phyloP scores from a whole-genome alignment of 768 basidiomycete species.

The Russula brevipes region DNA sequence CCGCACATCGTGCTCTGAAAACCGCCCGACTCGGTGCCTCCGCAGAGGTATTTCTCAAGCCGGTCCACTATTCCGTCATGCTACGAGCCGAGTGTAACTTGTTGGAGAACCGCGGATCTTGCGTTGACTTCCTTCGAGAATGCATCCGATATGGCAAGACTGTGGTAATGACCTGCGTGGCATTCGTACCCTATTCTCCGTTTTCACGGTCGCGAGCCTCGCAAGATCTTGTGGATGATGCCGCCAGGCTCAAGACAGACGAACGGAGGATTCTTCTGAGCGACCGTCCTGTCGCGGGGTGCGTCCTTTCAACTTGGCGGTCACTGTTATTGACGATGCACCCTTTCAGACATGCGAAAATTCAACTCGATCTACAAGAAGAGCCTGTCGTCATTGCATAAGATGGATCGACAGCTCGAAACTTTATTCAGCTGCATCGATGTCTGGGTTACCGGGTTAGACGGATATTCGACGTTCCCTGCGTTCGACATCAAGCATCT shows the following conservation, averaged over 20 bases:
- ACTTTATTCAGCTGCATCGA: too few relatives aligned
- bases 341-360: neutral
- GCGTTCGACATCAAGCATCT: too few relatives aligned
- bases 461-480: too few relatives aligned
- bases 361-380: neutral
- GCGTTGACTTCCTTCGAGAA: neutral
- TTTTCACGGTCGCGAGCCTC: neutral
- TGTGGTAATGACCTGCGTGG: neutral
- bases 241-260: neutral
- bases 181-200: neutral
- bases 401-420: too few relatives aligned
- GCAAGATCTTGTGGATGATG: neutral
- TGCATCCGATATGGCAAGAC: neutral
- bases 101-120: neutral
- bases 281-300: neutral
- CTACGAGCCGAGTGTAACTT: neutral
- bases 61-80: neutral
- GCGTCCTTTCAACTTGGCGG: neutral
- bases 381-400: too few relatives aligned
- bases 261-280: too few relatives aligned
- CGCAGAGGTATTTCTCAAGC: neutral
- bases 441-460: too few relatives aligned
- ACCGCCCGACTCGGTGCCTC: neutral
- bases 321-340: neutral
- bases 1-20: neutral